Percentiles rank a stretch among this genome's conserved stretches.
Evolutionary conservation across 257 asterid genomes (phyloP).

Genomic region (Osmanthus fragrans): DNA sequence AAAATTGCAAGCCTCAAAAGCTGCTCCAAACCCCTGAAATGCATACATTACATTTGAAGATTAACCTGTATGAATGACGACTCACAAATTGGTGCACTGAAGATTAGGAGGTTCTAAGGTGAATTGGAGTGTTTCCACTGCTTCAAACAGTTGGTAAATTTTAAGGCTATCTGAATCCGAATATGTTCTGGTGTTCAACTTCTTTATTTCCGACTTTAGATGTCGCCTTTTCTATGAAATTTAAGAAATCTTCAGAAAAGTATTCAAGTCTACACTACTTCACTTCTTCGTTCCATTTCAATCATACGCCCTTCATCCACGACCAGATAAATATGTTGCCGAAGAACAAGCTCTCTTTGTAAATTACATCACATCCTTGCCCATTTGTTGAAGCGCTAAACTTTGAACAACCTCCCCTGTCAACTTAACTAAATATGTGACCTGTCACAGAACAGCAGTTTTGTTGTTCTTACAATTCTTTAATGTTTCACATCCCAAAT

Average conservation of each 20-base stretch:
- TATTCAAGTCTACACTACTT: not conserved
- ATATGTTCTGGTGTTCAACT: too few relatives aligned
- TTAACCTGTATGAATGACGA: not conserved
- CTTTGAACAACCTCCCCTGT: conserved; percentile 52
- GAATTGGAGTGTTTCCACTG: too few relatives aligned
- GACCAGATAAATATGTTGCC: not conserved
- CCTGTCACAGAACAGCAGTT: conserved; percentile 30
- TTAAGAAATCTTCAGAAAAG: too few relatives aligned
- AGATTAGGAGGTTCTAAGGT: not conserved
- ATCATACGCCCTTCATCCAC: not conserved
- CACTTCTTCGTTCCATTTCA: not conserved
- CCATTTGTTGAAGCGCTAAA: conserved; percentile 46
- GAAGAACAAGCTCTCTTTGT: not conserved
- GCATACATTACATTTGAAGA: not conserved
- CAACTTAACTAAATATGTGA: conserved; percentile 43
- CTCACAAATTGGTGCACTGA: not conserved
- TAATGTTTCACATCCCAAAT: not conserved
- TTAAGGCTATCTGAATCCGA: too few relatives aligned
- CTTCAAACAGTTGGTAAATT: too few relatives aligned
- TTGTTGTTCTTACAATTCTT: not conserved
- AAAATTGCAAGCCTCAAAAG: not conserved
- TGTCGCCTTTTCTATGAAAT: too few relatives aligned
- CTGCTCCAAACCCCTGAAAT: not conserved
- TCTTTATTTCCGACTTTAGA: too few relatives aligned
- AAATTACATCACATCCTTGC: conserved; percentile 47